phyloP scores from a whole-genome alignment of 495 filamentous ascomycete genomes.

The Hypoxylon rickii region DNA sequence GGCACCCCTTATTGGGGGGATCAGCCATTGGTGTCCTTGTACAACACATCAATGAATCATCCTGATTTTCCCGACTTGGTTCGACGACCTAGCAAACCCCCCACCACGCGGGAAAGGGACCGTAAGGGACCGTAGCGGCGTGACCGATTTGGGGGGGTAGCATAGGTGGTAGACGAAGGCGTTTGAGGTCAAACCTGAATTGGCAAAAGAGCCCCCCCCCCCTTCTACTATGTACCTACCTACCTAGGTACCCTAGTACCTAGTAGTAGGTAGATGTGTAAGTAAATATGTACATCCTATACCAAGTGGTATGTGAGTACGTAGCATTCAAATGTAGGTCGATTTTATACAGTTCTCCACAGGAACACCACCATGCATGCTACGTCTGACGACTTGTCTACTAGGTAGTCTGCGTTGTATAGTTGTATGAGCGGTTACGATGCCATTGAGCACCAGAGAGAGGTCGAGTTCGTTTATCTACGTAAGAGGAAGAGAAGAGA shows the following conservation, averaged over 20 bases:
- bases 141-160: constrained; percentile 6
- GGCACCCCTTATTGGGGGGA: constrained; percentile 34
- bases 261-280: too few relatives aligned
- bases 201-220: constrained; percentile 19
- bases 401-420: too few relatives aligned
- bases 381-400: constrained; percentile 22
- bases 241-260: background rate
- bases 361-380: constrained; percentile 22
- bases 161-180: background rate
- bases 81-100: constrained; percentile 18
- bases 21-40: constrained; percentile 31
- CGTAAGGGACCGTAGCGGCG: constrained; percentile 21
- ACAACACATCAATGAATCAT: constrained; percentile 38
- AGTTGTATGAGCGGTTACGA: constrained; percentile 14
- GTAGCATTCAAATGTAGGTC: too few relatives aligned
- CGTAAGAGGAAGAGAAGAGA: constrained; percentile 9
- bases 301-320: too few relatives aligned
- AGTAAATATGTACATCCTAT: too few relatives aligned
- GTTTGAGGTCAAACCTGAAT: constrained; percentile 17
- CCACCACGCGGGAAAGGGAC: constrained; percentile 30
- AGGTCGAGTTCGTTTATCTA: constrained; percentile 5
- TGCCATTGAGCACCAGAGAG: constrained; percentile 26
- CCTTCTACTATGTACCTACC: constrained; percentile 1
- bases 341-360: too few relatives aligned
- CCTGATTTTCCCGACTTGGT: constrained; percentile 36